Evolutionary conservation across 768 basidiomycete species (phyloP).

Genomic region (Phylloporus scabripes): DNA sequence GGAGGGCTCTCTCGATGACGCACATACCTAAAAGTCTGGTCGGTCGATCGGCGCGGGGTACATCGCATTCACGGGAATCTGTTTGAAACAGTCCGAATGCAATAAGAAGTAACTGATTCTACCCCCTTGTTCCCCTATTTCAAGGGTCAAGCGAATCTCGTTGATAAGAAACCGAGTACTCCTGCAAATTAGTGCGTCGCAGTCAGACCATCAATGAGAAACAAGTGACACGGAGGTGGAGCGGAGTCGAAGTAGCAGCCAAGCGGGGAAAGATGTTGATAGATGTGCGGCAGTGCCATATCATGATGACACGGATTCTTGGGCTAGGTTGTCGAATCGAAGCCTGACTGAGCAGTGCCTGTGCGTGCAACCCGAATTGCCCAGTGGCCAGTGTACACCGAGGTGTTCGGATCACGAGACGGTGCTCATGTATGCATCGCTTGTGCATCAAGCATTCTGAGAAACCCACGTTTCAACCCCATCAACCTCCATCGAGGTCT

Average conservation of each 20-base stretch:
- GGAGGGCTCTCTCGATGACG: background rate
- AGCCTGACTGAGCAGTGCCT: background rate
- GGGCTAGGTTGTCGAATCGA: background rate
- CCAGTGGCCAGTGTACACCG: background rate
- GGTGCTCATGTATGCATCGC: background rate
- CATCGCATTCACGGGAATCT: background rate
- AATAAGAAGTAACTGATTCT: background rate
- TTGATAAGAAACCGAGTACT: background rate
- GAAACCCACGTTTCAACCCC: background rate
- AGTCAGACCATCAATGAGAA: background rate
- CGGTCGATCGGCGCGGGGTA: background rate
- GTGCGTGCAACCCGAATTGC: background rate
- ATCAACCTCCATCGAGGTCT: background rate
- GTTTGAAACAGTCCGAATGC: background rate
- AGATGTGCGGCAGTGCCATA: background rate
- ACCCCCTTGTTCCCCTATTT: too few relatives aligned
- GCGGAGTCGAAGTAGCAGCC: background rate
- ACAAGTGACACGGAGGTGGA: background rate
- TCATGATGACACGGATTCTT: background rate
- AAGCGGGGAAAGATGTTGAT: background rate
- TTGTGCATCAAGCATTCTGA: background rate
- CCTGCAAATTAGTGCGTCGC: background rate
- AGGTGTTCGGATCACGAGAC: background rate
- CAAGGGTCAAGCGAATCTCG: background rate
- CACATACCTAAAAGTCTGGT: background rate